phyloP scores from a whole-genome alignment of 2,329 filamentous ascomycete species.

The Sarocladium strictum region DNA sequence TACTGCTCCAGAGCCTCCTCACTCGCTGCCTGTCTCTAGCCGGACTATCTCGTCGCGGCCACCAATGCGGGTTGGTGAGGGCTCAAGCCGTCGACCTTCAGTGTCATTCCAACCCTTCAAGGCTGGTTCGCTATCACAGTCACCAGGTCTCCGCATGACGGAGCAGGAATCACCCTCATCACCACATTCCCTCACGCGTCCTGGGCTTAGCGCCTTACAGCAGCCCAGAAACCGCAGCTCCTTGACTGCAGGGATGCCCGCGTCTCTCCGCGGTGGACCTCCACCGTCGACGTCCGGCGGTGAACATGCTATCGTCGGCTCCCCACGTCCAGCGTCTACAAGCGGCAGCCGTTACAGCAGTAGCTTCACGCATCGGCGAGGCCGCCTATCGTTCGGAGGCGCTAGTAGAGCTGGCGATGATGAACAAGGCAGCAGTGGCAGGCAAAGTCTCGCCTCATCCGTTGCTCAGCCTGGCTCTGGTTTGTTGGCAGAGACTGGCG shows the following conservation, averaged over 20 bases:
- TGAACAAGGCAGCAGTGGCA: constrained; percentile 74
- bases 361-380: constrained; percentile 83
- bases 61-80: constrained; percentile 23
- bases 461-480: constrained; percentile 70
- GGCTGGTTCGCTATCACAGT: constrained; percentile 87
- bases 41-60: constrained; percentile 25
- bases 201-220: constrained; percentile 40
- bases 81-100: constrained; percentile 61
- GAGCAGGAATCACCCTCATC: constrained; percentile 50
- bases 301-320: constrained; percentile 63
- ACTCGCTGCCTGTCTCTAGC: constrained; percentile 47
- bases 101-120: constrained; percentile 96
- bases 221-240: constrained; percentile 64
- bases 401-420: constrained; percentile 62
- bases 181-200: constrained; percentile 44
- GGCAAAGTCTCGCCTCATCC: constrained; percentile 67
- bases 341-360: constrained; percentile 71
- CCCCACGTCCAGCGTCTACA: constrained; percentile 72
- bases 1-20: constrained; percentile 38
- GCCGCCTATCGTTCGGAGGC: constrained; percentile 69
- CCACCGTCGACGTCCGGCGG: constrained; percentile 45
- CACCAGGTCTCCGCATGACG: constrained; percentile 52
- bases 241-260: constrained; percentile 68
- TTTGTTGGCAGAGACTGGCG: constrained; percentile 64
- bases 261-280: constrained; percentile 63